Conservation (phyloP, 495 filamentous ascomycete genomes). For the Talaromyces nanjingensis region DNA sequence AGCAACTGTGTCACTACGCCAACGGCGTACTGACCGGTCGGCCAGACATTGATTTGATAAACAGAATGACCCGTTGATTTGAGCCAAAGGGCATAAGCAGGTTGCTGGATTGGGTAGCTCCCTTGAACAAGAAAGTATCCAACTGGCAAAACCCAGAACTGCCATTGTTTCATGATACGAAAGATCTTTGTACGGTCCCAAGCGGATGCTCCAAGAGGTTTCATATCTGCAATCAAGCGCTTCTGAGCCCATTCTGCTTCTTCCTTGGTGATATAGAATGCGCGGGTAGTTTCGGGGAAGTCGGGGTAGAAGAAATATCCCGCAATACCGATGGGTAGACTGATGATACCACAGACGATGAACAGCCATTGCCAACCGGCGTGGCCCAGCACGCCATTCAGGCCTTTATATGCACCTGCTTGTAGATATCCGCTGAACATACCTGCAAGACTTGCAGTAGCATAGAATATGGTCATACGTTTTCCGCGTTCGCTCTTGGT, state of each 20-base stretch:
- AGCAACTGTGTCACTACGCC: slow-evolving; percentile 13
- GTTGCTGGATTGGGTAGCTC: slow-evolving; percentile 3
- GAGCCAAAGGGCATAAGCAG: slow-evolving; percentile 15
- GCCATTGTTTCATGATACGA: slow-evolving; percentile 9
- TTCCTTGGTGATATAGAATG: slow-evolving; percentile 2
- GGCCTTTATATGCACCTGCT: slow-evolving; percentile 1
- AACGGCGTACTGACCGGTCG: slow-evolving; percentile 17
- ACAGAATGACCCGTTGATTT: slow-evolving; percentile 14
- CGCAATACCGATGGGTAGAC: background rate
- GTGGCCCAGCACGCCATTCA: slow-evolving; percentile 46
- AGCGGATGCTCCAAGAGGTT: slow-evolving; percentile 1
- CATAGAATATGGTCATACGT: slow-evolving; percentile 3
- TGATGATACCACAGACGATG: slow-evolving; percentile 53
- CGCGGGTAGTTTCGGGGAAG: slow-evolving; percentile 3
- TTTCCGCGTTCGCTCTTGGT: background rate
- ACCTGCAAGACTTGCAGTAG: background rate
- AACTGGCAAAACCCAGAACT: slow-evolving; percentile 3
- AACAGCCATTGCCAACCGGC: slow-evolving; percentile 73
- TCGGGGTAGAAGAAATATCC: slow-evolving; percentile 5
- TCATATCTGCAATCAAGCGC: slow-evolving; percentile 3
- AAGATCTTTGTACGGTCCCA: slow-evolving; percentile 9
- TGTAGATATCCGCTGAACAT: slow-evolving; percentile 2
- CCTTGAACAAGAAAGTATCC: slow-evolving; percentile 8
- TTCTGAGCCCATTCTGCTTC: background rate
- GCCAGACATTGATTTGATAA: slow-evolving; percentile 17